Percentiles rank a stretch among this genome's conserved stretches.
These are phyloP conservation scores for Tanacetum coccineum DNA, from an alignment of 129 eudicot species.

Conservation along the genomic window DNA sequence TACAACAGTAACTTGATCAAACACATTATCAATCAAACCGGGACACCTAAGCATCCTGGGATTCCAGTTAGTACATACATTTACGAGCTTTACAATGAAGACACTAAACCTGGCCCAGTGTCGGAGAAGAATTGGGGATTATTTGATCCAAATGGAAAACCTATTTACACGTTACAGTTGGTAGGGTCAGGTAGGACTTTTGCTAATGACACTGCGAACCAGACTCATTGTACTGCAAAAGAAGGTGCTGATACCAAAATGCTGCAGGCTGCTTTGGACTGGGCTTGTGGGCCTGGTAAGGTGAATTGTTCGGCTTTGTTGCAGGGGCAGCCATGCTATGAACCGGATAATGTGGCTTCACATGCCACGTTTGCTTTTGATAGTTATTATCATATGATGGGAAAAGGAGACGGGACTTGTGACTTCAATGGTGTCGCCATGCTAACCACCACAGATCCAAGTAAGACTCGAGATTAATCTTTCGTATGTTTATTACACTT, in stretches of 20 bases:
- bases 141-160: conserved; percentile 59
- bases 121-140: conserved; percentile 94
- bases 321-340: conserved; percentile 86
- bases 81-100: conserved; percentile 87
- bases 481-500: neutral
- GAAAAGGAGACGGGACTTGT: conserved; percentile 57
- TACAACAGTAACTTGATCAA: conserved; percentile 77
- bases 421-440: conserved; percentile 88
- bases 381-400: conserved; percentile 66
- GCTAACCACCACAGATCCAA: conserved; percentile 78
- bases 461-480: conserved; percentile 36
- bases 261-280: conserved; percentile 94
- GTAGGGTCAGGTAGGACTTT: conserved; percentile 50
- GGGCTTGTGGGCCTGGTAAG: conserved; percentile 98
- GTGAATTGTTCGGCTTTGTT: conserved; percentile 69
- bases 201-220: conserved; percentile 68
- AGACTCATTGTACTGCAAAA: conserved; percentile 59
- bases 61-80: conserved; percentile 72
- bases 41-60: conserved; percentile 92
- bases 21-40: conserved; percentile 65
- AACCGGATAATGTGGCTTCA: conserved; percentile 65
- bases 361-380: conserved; percentile 80
- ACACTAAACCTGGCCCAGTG: conserved; percentile 51
- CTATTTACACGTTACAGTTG: conserved; percentile 53
- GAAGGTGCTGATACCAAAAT: conserved; percentile 66